Conservation (phyloP, 106 monocot species). For the Dioscorea alata region DNA sequence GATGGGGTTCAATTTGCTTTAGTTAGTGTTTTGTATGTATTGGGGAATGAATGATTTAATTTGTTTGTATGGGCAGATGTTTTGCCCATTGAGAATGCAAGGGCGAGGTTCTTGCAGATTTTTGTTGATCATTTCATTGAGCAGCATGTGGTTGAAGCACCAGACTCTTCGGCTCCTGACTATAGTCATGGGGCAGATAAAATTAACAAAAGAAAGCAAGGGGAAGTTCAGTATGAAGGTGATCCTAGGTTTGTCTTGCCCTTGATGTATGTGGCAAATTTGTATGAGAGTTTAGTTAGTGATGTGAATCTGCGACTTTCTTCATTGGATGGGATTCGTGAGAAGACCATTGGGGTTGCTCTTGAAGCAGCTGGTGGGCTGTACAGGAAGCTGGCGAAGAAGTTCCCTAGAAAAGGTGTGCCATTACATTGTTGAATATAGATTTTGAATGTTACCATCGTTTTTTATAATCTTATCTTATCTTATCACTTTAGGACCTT, state of each 20-base stretch:
- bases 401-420: slow-evolving; percentile 82
- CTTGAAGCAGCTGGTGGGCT: slow-evolving; percentile 96
- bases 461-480: neutral
- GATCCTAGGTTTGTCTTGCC: slow-evolving; percentile 84
- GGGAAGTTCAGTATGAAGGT: slow-evolving; percentile 74
- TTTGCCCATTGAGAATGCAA: slow-evolving; percentile 70
- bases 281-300: slow-evolving; percentile 89
- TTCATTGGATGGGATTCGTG: slow-evolving; percentile 68
- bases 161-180: slow-evolving; percentile 29
- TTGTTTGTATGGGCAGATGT: slow-evolving; percentile 44
- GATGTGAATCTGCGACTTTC: slow-evolving; percentile 69
- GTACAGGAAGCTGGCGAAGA: slow-evolving; percentile 74
- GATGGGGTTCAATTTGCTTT: no score
- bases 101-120: slow-evolving; percentile 77
- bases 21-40: no score
- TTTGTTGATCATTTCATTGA: slow-evolving; percentile 75
- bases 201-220: slow-evolving; percentile 60
- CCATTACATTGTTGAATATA: neutral
- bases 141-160: slow-evolving; percentile 62
- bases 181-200: slow-evolving; percentile 52
- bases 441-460: neutral
- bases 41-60: neutral
- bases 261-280: slow-evolving; percentile 93
- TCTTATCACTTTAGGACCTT: slow-evolving; percentile 39
- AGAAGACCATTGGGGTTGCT: slow-evolving; percentile 90